Evolutionary conservation across 805 yeast species (phyloP), one percentile per base, ranked within the genome.

Genomic region (Saturnispora halmiae): DNA sequence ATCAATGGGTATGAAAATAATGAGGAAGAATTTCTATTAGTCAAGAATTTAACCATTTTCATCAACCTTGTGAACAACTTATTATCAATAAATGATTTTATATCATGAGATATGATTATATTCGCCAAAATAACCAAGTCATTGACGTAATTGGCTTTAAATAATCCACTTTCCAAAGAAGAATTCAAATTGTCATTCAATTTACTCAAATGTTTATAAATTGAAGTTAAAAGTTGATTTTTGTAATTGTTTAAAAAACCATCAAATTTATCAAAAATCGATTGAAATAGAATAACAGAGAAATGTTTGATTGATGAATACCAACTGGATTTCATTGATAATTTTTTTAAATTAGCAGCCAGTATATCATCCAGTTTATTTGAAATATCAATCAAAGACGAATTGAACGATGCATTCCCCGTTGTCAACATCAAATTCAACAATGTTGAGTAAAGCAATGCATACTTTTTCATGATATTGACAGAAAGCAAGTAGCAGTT

Each of bases 181-280:
- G 56, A 44, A 31, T 59, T 59, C 41, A 58, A 60, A 31, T 60
- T 55, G 36, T 60, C 66, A 36, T 56, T 51, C 22, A 59, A 55
- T 39, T 63, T 63, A 24, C 39, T 52, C 31, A 62, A 28, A 42
- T 60, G 56, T 42, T 58, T 61, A 43, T 63, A 62, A 6, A 54
- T 25, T 4, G 53, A 30, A 6, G 57, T 57, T 20, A 60, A 41
- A 19, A 62, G 27, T 6, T 49, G 47, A 20, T 35, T 39, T 39
- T 63, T 63, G 40, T 40, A 51, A 9, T 59, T 53, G 36, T 59
- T 61, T 18, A 63, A 46, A 28, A 63, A 63, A 2, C 67, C 67
- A 33, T 53, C 51, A 38, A 63, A 63, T 31, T 51, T 54, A 13
- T 53, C 48, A 35, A 59, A 59, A 2, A 61, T 45, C 14, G 49